Evolutionary conservation across 495 filamentous ascomycete genomes (phyloP).

Genomic region (Cercophora scortea): DNA sequence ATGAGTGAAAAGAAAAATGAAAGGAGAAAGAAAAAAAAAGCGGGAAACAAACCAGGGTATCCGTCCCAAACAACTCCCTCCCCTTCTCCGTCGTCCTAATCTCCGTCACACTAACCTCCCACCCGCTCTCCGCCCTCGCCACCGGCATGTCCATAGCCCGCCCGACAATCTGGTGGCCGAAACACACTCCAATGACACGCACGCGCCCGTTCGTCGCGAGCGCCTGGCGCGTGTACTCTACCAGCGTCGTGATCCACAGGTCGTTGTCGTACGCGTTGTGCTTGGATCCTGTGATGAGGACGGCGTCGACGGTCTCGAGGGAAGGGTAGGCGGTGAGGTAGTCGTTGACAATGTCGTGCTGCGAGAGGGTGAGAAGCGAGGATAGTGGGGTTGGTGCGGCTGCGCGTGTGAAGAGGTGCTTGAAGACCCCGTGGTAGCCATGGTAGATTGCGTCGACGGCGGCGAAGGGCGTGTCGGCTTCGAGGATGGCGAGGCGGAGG

Average conservation of each 20-base stretch:
- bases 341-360: constrained; percentile 64
- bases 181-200: constrained; percentile 73
- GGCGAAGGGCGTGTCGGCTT: constrained; percentile 65
- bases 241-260: constrained; percentile 92
- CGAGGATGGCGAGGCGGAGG: constrained; percentile 75
- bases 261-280: constrained; percentile 47
- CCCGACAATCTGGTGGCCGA: constrained; percentile 85
- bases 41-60: constrained; percentile 52
- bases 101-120: constrained; percentile 73
- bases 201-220: constrained; percentile 38
- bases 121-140: constrained; percentile 57
- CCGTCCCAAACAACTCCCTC: constrained; percentile 59
- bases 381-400: constrained; percentile 23
- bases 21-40: not conserved
- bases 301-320: constrained; percentile 57
- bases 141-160: constrained; percentile 66
- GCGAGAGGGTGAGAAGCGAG: constrained; percentile 51
- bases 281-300: constrained; percentile 39
- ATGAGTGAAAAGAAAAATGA: not conserved
- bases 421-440: constrained; percentile 67
- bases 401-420: constrained; percentile 46
- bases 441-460: constrained; percentile 53
- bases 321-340: constrained; percentile 74
- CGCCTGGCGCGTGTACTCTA: constrained; percentile 54
- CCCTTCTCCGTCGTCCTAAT: constrained; percentile 64